Evolutionary conservation across 139 green algal genomes (phyloP), one percentile per base, ranked within the genome.

Genomic region (Penium margaritaceum): DNA sequence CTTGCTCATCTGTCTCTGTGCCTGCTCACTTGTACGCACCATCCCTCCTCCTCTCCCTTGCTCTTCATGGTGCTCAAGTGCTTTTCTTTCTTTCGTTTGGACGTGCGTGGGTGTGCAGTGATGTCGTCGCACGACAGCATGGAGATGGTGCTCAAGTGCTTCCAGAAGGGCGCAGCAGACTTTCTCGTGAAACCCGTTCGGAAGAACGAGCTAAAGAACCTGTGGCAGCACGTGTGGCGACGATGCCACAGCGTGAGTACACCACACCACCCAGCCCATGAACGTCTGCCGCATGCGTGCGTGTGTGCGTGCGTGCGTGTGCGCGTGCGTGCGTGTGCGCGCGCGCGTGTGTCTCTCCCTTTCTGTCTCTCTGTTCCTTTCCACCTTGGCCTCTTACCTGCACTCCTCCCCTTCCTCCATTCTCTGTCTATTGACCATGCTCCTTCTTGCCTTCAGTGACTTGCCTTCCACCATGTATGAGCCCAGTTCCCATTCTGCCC

Each of bases 131-230:
- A 75, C 21, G 76, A 82, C 39, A 29, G 34, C 57, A 81, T 58
- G 32, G 76, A 84, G 14, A 69, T 82, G 72, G 76, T 82, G 34
- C 34, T 83, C 15, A 84, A 83, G 39, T 83, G 77, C 58, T 75
- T 95, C 15, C 81, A 87, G 30, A 81, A 87, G n/a, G 90, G 90
- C 21, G 90, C 90, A 0, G 84, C 89, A 14, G 90, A 96, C 80
- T 96, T 89, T 72, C 85, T 93, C 57, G 76, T 96, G 34, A 93
- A 92, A 66, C 90, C 90, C 1, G 76, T 96, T 57, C 79, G 90
- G 5, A 80, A 84, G 17, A 94, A 95, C 58, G 90, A 96, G 77
- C 76, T 95, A 34, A 79, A 86, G 0, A 88, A 91, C 70, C 82
- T 96, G 6, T 96, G 90, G 90, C 91, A 87, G 5, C 81, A 88